Base-by-base conservation (phyloP, 2,329 filamentous ascomycete genomes). In the Pestalotiopsis sp. region DNA sequence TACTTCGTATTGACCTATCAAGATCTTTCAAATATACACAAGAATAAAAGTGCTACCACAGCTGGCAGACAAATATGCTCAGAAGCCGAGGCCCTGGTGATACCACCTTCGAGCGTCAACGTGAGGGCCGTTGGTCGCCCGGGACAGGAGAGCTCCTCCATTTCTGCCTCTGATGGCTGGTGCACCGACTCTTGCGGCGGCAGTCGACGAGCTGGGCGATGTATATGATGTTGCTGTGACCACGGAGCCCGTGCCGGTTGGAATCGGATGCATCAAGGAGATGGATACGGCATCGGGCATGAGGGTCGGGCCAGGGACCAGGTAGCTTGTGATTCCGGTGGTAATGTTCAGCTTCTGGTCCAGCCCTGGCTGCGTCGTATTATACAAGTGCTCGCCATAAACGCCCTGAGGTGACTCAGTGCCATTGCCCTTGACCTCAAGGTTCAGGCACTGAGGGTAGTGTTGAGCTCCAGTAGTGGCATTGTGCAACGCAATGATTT, bases 401-500 rank as follows among this genome's bases (percentile, higher is more conserved):
- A 67, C 59, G 9, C 67, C 69, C 5, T 52, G n/a, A 13, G 63
- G 67, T n/a, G 67, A 41, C 7, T 72, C 69, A 56, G 61, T 67
- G 13, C 73, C 73, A 2, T 71, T 70, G 41, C 73, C 72, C 0
- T 66, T 69, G 14, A 75, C 66, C 58, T 75, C 66, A 27, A 76
- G 69, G 39, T 76, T 76, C 65, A 76, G 69, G 49, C 74, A 76
- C 71, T 75, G 73, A 1, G 74, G 74, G 45, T 76, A 76, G 59
- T 74, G 73, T 57, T 76, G 73, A 12, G 72, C 69, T 2, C 72
- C 38, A 12, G 70, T 58, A n/a, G 67, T 58, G 13, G 72, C 71
- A 65, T 68, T 77, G 62, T 77, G 75, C 49, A 78, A 71, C 2
- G 75, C 75, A 25, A 77, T 69, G 41, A 77, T 62, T 65, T 77